A percentile compares a stretch with the other conserved stretches of the same genome.
These are phyloP conservation scores for Rusavskia elegans DNA, from an alignment of 495 filamentous ascomycete species.

Conservation along the genomic window DNA sequence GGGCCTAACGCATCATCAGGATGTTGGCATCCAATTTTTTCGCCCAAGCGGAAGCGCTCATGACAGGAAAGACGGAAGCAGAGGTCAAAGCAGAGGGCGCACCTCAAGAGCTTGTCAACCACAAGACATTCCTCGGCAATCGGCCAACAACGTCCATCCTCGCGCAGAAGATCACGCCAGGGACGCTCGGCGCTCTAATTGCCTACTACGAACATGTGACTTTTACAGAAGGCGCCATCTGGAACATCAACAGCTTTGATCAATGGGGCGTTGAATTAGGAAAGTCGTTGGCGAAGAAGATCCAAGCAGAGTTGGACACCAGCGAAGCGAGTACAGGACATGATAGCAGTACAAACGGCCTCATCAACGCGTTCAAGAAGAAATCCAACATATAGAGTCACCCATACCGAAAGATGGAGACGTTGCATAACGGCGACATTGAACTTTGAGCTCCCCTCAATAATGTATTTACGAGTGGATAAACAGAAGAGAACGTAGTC, in stretches of 20 bases:
- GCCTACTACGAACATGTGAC: constrained; percentile 98
- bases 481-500: neutral
- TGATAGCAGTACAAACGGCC: constrained; percentile 72
- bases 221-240: constrained; percentile 92
- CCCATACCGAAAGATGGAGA: neutral
- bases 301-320: constrained; percentile 64
- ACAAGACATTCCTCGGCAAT: constrained; percentile 99
- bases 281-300: constrained; percentile 89
- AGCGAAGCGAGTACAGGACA: constrained; percentile 50
- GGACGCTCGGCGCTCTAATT: constrained; percentile 85
- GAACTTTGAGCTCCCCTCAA: too few species aligned
- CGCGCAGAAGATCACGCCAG: constrained; percentile 85
- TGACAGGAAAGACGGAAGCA: constrained; percentile 91
- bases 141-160: constrained; percentile 90
- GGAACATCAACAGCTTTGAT: constrained; percentile 99
- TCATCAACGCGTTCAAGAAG: constrained; percentile 75
- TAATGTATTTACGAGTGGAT: neutral
- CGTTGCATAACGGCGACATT: too few species aligned
- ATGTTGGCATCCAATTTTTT: constrained; percentile 99
- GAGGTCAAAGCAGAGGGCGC: constrained; percentile 82
- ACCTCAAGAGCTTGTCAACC: constrained; percentile 68
- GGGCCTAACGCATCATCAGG: constrained; percentile 18
- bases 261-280: constrained; percentile 98
- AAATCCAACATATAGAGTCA: constrained; percentile 32
- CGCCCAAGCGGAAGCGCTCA: constrained; percentile 90